Evolutionary conservation across 257 asterid species (phyloP).

Genomic region (Echites panduratus): DNA sequence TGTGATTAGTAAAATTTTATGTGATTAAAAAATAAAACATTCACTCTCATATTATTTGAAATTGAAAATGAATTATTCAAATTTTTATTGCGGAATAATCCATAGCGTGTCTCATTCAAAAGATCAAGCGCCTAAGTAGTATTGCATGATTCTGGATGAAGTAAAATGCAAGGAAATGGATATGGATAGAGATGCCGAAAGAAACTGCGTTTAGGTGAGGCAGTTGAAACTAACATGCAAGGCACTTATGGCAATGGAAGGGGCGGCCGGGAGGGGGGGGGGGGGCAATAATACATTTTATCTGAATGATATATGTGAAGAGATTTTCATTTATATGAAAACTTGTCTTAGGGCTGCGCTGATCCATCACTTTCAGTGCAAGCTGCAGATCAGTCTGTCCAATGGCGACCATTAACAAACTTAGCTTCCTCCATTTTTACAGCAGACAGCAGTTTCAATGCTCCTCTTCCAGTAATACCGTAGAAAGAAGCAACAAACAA

Average conservation of each 20-base stretch:
- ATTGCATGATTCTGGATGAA: neutral
- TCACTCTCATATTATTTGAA: too few relatives aligned
- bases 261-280: too few relatives aligned
- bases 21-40: too few relatives aligned
- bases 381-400: conserved; percentile 18
- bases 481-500: neutral
- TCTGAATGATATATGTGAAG: neutral
- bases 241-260: conserved; percentile 17
- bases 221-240: conserved; percentile 27
- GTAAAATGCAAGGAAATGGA: neutral
- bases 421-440: neutral
- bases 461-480: neutral
- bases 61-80: too few relatives aligned
- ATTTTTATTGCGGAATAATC: too few relatives aligned
- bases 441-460: neutral
- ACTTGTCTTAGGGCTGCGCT: neutral
- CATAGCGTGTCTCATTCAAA: too few relatives aligned
- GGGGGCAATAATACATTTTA: neutral
- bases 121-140: neutral
- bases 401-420: conserved; percentile 25
- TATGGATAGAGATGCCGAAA: neutral
- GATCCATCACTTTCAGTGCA: conserved; percentile 28
- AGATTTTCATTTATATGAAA: conserved; percentile 6
- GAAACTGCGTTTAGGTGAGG: conserved; percentile 17
- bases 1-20: too few relatives aligned